Conservation (phyloP, 1,284 basidiomycete species). For the Tilletiopsis washingtonensis region DNA sequence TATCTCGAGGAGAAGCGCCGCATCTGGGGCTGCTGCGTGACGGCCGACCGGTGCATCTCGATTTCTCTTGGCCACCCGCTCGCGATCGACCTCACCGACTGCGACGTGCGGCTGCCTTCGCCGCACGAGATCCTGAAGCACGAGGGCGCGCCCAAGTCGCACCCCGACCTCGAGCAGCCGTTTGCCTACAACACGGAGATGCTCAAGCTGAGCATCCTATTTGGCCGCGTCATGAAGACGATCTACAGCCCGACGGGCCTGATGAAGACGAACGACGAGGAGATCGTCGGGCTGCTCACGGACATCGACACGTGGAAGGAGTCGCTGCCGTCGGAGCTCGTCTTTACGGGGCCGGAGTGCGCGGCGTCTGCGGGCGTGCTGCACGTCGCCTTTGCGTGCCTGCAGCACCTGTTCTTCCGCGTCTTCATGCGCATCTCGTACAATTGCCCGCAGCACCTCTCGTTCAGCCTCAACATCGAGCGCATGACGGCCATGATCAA, state of each 20-base stretch:
- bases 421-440: constrained; percentile 44
- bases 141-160: constrained; percentile 20
- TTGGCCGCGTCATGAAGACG: constrained; percentile 42
- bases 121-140: constrained; percentile 37
- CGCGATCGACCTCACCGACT: constrained; percentile 40
- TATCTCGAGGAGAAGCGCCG: constrained; percentile 38
- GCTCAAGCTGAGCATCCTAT: constrained; percentile 42
- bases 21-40: constrained; percentile 42
- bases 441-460: constrained; percentile 38
- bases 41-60: constrained; percentile 31
- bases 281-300: constrained; percentile 31
- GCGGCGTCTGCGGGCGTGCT: constrained; percentile 26
- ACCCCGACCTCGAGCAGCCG: constrained; percentile 22
- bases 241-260: constrained; percentile 43
- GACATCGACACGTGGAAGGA: constrained; percentile 40
- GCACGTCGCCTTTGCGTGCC: constrained; percentile 29
- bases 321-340: constrained; percentile 22
- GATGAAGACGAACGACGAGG: constrained; percentile 41
- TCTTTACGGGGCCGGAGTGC: constrained; percentile 23
- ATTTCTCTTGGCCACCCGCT: constrained; percentile 38
- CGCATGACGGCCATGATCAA: constrained; percentile 34
- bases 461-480: constrained; percentile 39
- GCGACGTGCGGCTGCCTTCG: constrained; percentile 39
- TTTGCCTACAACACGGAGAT: constrained; percentile 43
- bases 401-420: constrained; percentile 40